phyloP scores from a whole-genome alignment of 768 basidiomycete species.

The Macrolepiota dolichaula region DNA sequence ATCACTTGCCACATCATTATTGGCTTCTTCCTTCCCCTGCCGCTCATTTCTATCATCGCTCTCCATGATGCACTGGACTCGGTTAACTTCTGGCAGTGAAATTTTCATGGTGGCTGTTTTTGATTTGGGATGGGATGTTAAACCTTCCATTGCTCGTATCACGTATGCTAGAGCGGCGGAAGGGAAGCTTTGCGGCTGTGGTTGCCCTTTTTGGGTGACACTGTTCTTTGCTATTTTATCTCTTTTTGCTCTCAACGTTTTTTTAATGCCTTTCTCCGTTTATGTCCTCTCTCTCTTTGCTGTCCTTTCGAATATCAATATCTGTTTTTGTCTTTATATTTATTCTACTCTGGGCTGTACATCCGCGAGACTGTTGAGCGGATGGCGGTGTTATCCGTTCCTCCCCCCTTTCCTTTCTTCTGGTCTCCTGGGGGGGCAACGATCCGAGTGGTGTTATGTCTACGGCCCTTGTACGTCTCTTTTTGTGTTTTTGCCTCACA shows the following conservation, averaged over 20 bases:
- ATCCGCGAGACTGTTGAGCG: neutral
- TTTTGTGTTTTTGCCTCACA: neutral
- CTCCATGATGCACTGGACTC: neutral
- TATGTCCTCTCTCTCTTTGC: neutral
- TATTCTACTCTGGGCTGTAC: neutral
- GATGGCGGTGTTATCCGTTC: neutral
- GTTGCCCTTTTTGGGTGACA: neutral
- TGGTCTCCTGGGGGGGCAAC: too few species aligned
- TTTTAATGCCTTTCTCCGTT: neutral
- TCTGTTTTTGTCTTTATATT: neutral
- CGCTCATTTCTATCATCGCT: neutral
- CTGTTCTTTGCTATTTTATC: neutral
- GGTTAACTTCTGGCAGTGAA: neutral
- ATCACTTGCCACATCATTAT: too few species aligned
- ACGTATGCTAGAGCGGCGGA: too few species aligned
- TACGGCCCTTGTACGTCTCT: neutral
- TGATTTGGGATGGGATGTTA: neutral
- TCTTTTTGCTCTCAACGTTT: neutral
- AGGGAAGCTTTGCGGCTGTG: too few species aligned
- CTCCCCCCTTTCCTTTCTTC: neutral
- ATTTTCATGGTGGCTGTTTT: neutral
- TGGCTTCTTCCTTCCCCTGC: too few species aligned
- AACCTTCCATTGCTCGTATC: neutral
- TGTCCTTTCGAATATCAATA: neutral
- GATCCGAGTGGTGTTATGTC: neutral